Evolutionary conservation across 1,284 basidiomycete genomes (phyloP), one percentile per base, ranked within the genome.

Genomic region (Trametes pubescens): DNA sequence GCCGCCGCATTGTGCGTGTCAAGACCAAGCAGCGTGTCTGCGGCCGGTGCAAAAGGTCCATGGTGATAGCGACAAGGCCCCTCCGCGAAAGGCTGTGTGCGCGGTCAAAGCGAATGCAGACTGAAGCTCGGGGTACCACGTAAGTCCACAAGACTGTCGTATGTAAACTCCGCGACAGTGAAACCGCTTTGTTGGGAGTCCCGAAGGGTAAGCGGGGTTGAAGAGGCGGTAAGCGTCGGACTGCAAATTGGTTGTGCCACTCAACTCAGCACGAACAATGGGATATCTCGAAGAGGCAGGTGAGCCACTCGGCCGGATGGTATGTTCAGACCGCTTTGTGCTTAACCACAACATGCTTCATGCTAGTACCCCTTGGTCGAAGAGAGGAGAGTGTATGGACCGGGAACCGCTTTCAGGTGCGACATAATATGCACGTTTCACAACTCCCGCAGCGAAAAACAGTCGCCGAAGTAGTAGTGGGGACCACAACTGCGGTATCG

Each of bases 31-130:
- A 8, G 5, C 16, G 55, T 49, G 21, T 47, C 13, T 38, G 44
- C 26, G 46, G 46, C 34, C 34, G 34, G 26, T 37, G 55, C 55
- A 57, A 57, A 57, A 46, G 18, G 22, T 22, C 7, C 24, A 48
- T 47, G 32, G 34, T 24, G 9, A 4, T 4, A 24, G 32, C 46
- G 21, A 24, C 49, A 51, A 21, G 48, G 18, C 32, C n/a, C 6
- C 11, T 34, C 29, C 49, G 6, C 14, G 48, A 24, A 51, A 24
- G 49, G 10, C 18, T 2, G 29, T 2, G 18, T 4, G 37, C 38
- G n/a, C 16, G 24, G 55, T 49, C 55, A 48, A 57, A 57, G 55
- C 55, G 18, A 32, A 8, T 32, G 29, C 29, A 8, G 29, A 4
- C 4, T 32, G 29, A 32, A 32, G 3, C 29, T 32, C 29, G 29